A percentile compares a stretch with the other conserved stretches of the same genome.
These are phyloP conservation scores for Arthroderma uncinatum DNA, from an alignment of 2,329 filamentous ascomycete genomes.

Conservation along the genomic window DNA sequence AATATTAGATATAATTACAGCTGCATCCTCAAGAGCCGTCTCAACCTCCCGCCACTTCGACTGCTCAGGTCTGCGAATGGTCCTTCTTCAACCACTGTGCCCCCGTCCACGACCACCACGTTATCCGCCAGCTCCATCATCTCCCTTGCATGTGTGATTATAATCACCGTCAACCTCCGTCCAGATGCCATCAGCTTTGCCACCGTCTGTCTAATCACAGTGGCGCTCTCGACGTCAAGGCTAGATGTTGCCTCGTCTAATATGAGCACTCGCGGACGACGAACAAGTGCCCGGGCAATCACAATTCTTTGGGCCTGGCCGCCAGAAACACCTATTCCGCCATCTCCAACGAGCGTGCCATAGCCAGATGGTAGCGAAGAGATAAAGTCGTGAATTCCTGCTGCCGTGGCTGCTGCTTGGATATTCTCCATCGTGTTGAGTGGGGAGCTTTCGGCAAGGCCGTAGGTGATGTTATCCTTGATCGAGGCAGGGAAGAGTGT, in stretches of 20 bases:
- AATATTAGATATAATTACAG: conserved; percentile 7
- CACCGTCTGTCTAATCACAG: conserved; percentile 53
- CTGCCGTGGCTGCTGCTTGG: conserved; percentile 45
- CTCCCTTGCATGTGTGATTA: conserved; percentile 69
- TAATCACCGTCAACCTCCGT: conserved; percentile 54
- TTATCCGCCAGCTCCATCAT: conserved; percentile 77
- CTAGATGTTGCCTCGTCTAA: conserved; percentile 81
- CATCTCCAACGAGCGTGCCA: conserved; percentile 63
- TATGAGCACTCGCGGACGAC: conserved; percentile 60
- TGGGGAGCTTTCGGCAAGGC: conserved; percentile 47
- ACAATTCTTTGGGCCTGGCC: conserved; percentile 74
- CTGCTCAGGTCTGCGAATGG: conserved; percentile 49
- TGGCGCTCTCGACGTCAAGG: conserved; percentile 59
- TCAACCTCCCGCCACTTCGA: conserved; percentile 37
- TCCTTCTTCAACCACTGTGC: conserved; percentile 58
- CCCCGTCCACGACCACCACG: conserved; percentile 61
- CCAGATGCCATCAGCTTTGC: conserved; percentile 37
- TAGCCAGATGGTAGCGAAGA: conserved; percentile 59
- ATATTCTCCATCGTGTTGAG: conserved; percentile 40
- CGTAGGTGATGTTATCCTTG: conserved; percentile 58
- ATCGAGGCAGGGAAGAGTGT: conserved; percentile 45
- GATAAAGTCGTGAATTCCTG: conserved; percentile 65
- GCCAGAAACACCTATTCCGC: conserved; percentile 61
- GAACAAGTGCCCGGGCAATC: conserved; percentile 67
- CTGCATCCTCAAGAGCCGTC: conserved; percentile 30